Evolutionary conservation across 345 rosid genomes (phyloP), one percentile per base, ranked within the genome.

Genomic region (Acer negundo): DNA sequence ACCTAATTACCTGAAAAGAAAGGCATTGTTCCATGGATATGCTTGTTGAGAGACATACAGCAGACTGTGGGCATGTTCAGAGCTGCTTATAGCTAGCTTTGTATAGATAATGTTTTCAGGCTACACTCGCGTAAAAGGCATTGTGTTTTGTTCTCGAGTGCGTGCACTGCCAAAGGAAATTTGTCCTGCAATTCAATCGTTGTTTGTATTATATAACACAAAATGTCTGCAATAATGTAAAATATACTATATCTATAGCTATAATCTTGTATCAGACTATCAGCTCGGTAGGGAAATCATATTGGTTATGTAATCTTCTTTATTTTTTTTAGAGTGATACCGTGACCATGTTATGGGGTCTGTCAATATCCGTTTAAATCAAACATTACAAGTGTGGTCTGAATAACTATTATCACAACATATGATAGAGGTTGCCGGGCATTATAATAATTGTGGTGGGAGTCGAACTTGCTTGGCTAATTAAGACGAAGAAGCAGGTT

Each of bases 141-240:
- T 40, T 40, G 51, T 19, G 15, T 67, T 19, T 16, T 6, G 17
- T 20, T 66, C 38, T 44, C 22, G 7, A 7, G 69, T 35, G 69
- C 17, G 13, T 12, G 31, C 19, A 44, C 2, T 20, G 71, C 31
- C 71, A 68, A 22, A 68, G 19, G 71, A 44, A 28, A 68, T 44
- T 68, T 68, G 56, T 68, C 56, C 71, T 68, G 71, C 71, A 6
- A 35, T 35, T 35, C 38, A 44, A n/a, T 42, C 71, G 11, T 42
- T 49, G 55, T 35, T 20, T 49, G 55, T 49, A 35, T 49, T 12
- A 19, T 49, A 49, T 49, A 13, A 49, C 16, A 3, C 16, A 13
- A 13, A 49, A 49, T 13, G 55, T 49, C 19, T 49, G 55, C 55
- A 13, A 42, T 42, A 42, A 49, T 49, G 55, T 12, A 49, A 49